phyloP scores from a whole-genome alignment of 2,329 filamentous ascomycete genomes.

The Fusarium sp. region DNA sequence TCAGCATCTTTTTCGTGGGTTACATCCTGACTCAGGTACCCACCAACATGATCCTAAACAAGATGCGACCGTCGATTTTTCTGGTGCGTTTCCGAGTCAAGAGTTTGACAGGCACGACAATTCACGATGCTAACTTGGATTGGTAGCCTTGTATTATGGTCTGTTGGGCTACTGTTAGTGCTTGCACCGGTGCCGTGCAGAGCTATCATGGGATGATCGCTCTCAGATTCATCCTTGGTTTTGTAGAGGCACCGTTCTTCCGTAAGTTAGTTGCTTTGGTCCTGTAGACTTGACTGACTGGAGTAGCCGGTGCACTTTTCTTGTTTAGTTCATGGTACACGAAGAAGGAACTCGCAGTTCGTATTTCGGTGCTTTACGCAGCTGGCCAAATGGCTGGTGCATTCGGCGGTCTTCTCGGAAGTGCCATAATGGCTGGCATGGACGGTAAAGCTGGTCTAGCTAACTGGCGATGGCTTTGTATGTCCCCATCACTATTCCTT shows the following conservation, averaged over 20 bases:
- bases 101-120: accelerated
- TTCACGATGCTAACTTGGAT: neutral
- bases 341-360: conserved; percentile 71
- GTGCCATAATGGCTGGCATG: conserved; percentile 73
- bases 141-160: neutral
- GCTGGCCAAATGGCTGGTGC: conserved; percentile 76
- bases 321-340: conserved; percentile 19
- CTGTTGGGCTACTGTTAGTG: conserved; percentile 35
- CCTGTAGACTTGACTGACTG: too few relatives aligned
- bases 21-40: conserved; percentile 63
- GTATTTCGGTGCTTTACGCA: conserved; percentile 72
- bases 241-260: conserved; percentile 13
- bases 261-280: neutral
- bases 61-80: conserved; percentile 59
- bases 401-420: conserved; percentile 73
- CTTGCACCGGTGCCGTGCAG: conserved; percentile 45
- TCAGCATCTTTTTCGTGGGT: conserved; percentile 62
- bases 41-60: conserved; percentile 62
- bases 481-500: accelerated
- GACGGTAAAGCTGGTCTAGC: conserved; percentile 65
- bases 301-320: conserved; percentile 1
- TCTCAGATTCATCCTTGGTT: conserved; percentile 5
- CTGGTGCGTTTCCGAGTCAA: conserved; percentile 16
- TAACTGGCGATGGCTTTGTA: conserved; percentile 63
- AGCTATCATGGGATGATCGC: conserved; percentile 7